A percentile compares a stretch with the other conserved stretches of the same genome.
Conservation (phyloP, 768 basidiomycete species). For the Podaxis pistillaris region DNA sequence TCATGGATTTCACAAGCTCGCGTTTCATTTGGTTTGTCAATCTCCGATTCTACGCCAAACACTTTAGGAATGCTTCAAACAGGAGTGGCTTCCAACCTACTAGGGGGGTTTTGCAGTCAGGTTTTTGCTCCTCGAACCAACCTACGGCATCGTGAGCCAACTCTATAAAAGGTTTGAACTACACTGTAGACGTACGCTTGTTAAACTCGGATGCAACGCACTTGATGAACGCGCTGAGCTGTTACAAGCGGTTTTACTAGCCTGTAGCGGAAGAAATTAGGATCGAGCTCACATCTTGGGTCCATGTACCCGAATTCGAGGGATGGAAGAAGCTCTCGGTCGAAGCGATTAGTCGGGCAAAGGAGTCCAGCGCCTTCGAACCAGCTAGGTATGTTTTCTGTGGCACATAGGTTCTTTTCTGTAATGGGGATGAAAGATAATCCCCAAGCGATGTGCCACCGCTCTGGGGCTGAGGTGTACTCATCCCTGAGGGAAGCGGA, state of each 20-base stretch:
- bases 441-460: conserved; percentile 44
- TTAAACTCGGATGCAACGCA: conserved; percentile 83
- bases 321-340: conserved; percentile 93
- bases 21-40: conserved; percentile 76
- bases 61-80: not conserved
- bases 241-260: not conserved
- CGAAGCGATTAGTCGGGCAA: conserved; percentile 82
- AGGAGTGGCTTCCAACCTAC: conserved; percentile 28
- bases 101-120: conserved; percentile 78
- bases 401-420: conserved; percentile 37
- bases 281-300: conserved; percentile 54
- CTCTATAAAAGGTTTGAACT: conserved; percentile 1
- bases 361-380: conserved; percentile 79
- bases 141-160: conserved; percentile 35
- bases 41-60: conserved; percentile 57
- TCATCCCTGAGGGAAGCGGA: conserved; percentile 62
- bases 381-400: conserved; percentile 74
- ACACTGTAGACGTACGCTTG: conserved; percentile 48
- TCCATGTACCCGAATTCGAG: conserved; percentile 83
- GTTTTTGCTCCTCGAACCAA: conserved; percentile 75
- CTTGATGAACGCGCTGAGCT: conserved; percentile 86
- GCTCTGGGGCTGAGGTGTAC: conserved; percentile 48
- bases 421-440: conserved; percentile 58
- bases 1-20: conserved; percentile 78
- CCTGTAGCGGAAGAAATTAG: not conserved